Conservation (phyloP, 1,284 basidiomycete genomes). For the Pseudozyma hubeiensis region DNA sequence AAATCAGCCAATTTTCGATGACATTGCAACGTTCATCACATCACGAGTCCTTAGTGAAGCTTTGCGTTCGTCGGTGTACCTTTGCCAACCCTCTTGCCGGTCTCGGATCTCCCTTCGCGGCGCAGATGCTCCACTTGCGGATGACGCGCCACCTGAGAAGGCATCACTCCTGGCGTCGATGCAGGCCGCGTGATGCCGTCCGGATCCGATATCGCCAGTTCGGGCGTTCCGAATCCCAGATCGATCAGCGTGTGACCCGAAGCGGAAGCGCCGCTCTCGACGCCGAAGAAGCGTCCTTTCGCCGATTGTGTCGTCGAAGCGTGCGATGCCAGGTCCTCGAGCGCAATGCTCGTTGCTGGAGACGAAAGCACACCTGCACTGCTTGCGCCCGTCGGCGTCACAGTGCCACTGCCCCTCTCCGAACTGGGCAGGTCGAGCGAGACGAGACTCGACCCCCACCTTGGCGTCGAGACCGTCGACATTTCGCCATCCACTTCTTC, state of each 20-base stretch:
- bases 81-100: slow-evolving; percentile 44
- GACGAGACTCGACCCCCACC: slow-evolving; percentile 28
- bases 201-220: slow-evolving; percentile 31
- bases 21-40: too few species aligned
- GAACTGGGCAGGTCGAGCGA: slow-evolving; percentile 28
- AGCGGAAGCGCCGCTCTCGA: slow-evolving; percentile 4
- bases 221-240: slow-evolving; percentile 28
- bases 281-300: slow-evolving; percentile 38
- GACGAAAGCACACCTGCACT: slow-evolving; percentile 1
- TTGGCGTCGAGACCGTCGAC: slow-evolving; percentile 22
- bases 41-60: slow-evolving; percentile 9
- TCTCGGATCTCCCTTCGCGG: slow-evolving; percentile 36
- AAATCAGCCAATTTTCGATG: too few species aligned
- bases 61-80: slow-evolving; percentile 47
- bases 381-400: slow-evolving; percentile 31
- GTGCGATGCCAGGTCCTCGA: slow-evolving; percentile 24
- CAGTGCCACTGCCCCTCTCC: slow-evolving; percentile 29
- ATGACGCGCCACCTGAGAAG: slow-evolving; percentile 38
- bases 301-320: not conserved
- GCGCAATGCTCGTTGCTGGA: slow-evolving; percentile 17
- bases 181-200: slow-evolving; percentile 40
- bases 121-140: slow-evolving; percentile 47
- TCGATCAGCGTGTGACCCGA: slow-evolving; percentile 39
- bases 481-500: slow-evolving; percentile 29
- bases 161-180: slow-evolving; percentile 37